Conservation (phyloP, 2,329 filamentous ascomycete species). For the Sporothrix protearum region DNA sequence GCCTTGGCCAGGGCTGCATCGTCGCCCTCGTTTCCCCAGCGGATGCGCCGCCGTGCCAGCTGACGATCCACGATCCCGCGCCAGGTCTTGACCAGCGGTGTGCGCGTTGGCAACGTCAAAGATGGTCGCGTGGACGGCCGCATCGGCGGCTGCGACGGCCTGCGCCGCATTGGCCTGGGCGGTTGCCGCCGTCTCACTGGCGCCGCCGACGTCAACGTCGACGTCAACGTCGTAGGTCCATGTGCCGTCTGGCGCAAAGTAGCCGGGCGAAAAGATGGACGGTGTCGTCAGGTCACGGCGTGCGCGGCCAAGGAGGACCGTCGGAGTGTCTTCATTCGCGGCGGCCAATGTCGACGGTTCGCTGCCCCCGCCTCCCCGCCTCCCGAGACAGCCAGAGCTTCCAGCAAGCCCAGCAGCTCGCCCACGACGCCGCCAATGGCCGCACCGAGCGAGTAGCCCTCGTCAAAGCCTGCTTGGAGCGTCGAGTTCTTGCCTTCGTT, state of each 20-base stretch:
- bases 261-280: conserved; percentile 61
- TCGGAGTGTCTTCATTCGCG: background rate
- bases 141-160: conserved; percentile 32
- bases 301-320: conserved; percentile 48
- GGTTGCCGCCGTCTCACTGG: conserved; percentile 32
- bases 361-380: conserved; percentile 25
- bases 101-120: conserved; percentile 63
- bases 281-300: conserved; percentile 57
- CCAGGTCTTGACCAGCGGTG: conserved; percentile 65
- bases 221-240: conserved; percentile 63
- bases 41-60: conserved; percentile 33
- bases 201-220: no score
- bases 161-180: conserved; percentile 36
- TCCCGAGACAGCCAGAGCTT: conserved; percentile 59
- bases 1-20: conserved; percentile 21
- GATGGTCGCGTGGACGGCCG: conserved; percentile 45
- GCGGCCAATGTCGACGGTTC: conserved; percentile 28
- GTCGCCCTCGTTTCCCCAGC: conserved; percentile 21
- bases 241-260: conserved; percentile 65
- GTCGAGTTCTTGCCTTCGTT: conserved; percentile 68
- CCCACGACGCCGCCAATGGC: conserved; percentile 73
- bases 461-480: conserved; percentile 87
- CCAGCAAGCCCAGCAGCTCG: conserved; percentile 70
- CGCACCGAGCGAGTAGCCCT: conserved; percentile 81
- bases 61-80: conserved; percentile 42